Evolutionary conservation across 805 yeast genomes (phyloP).

Genomic region (Wickerhamomyces rabaulensis): DNA sequence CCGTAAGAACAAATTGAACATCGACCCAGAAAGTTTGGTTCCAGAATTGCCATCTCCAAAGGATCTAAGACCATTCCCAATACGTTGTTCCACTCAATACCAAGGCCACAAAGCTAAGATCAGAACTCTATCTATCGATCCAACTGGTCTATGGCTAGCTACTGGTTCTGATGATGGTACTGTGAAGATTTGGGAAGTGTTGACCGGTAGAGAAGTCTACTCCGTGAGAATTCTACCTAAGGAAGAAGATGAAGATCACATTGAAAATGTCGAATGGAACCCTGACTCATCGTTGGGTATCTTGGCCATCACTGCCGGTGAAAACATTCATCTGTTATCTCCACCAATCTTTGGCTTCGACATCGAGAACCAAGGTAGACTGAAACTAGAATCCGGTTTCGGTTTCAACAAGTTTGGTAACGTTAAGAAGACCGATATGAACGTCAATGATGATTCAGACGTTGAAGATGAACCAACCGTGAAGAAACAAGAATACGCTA

Average conservation of each 20-base stretch:
- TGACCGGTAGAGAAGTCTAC: conserved; percentile 92
- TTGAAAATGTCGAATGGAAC: conserved; percentile 85
- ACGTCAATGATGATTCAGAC: conserved; percentile 35
- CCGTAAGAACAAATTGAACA: conserved; percentile 81
- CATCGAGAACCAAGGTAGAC: conserved; percentile 74
- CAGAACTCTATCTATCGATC: conserved; percentile 79
- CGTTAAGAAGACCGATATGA: conserved; percentile 37
- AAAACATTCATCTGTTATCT: conserved; percentile 66
- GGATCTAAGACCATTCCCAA: conserved; percentile 96
- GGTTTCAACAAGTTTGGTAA: conserved; percentile 70
- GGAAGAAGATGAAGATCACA: conserved; percentile 65
- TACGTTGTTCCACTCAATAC: conserved; percentile 76
- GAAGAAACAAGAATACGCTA: conserved; percentile 53
- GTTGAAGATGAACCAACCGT: conserved; percentile 31
- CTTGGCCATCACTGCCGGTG: conserved; percentile 81
- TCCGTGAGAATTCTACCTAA: conserved; percentile 39
- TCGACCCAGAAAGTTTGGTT: conserved; percentile 92
- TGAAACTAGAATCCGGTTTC: conserved; percentile 84
- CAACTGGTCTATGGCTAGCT: conserved; percentile 90
- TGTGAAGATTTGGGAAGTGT: conserved; percentile 92
- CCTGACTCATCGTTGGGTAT: conserved; percentile 74
- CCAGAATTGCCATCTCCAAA: conserved; percentile 97
- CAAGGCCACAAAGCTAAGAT: conserved; percentile 82
- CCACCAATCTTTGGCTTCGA: conserved; percentile 92
- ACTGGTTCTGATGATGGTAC: conserved; percentile 98